These are phyloP conservation scores for Bombardia bombarda DNA, from an alignment of 495 filamentous ascomycete species.

Conservation along the genomic window DNA sequence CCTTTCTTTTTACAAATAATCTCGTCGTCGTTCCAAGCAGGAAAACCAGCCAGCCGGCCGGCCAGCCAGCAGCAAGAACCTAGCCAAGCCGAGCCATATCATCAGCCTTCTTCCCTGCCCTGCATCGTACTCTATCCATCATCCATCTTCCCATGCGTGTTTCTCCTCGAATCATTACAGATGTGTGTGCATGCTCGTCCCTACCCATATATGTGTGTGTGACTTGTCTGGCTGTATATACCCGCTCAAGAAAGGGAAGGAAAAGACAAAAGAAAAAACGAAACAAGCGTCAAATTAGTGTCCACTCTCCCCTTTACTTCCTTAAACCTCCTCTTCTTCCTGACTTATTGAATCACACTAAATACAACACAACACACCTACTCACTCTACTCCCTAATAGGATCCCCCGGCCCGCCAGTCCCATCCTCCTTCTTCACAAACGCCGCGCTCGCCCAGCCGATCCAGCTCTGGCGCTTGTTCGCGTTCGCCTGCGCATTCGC, in stretches of 20 bases:
- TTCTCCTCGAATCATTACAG: no score
- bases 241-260: background rate
- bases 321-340: background rate
- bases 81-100: no score
- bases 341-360: no score
- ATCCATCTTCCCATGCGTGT: no score
- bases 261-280: conserved; percentile 3
- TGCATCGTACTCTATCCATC: no score
- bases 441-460: conserved; percentile 42
- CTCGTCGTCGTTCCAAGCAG: no score
- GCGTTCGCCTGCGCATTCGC: conserved; percentile 24
- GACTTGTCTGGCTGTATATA: no score
- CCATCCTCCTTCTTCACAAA: conserved; percentile 33
- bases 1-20: no score
- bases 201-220: no score
- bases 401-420: conserved; percentile 3
- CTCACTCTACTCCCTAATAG: conserved; percentile 16
- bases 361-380: background rate
- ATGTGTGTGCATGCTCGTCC: no score
- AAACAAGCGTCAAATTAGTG: background rate
- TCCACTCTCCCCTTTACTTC: background rate
- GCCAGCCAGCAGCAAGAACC: background rate
- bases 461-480: conserved; percentile 48
- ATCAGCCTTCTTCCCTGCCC: no score
- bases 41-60: background rate